Evolutionary conservation across 345 rosid genomes (phyloP).

Genomic region (Turritis glabra): DNA sequence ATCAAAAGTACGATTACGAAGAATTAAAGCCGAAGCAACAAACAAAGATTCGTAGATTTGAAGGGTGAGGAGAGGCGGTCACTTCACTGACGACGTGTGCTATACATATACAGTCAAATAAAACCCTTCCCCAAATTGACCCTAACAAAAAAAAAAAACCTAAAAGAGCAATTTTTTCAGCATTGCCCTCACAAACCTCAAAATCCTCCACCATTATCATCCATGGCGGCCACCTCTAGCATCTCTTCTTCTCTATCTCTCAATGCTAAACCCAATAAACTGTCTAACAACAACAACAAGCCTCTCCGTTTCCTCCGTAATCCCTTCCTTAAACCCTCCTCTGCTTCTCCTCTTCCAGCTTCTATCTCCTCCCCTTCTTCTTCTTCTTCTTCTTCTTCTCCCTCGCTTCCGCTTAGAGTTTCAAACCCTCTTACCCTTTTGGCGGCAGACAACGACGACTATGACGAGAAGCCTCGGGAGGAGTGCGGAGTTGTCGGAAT

Average conservation of each 20-base stretch:
- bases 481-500: constrained; percentile 95
- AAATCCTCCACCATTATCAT: constrained; percentile 1
- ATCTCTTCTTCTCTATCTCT: constrained; percentile 41
- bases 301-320: constrained; percentile 38
- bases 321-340: constrained; percentile 44
- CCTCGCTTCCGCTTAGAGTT: constrained; percentile 27
- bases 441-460: constrained; percentile 36
- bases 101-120: constrained; percentile 17
- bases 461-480: constrained; percentile 77
- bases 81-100: constrained; percentile 22
- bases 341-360: constrained; percentile 21
- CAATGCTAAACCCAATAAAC: constrained; percentile 34
- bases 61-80: constrained; percentile 30
- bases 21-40: constrained; percentile 1
- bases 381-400: constrained; percentile 21
- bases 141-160: background rate
- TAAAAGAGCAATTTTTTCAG: constrained; percentile 14
- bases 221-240: constrained; percentile 51
- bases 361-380: constrained; percentile 8
- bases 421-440: constrained; percentile 45
- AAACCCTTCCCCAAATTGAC: constrained; percentile 17
- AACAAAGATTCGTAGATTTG: constrained; percentile 8
- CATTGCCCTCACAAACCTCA: constrained; percentile 16
- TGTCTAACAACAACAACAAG: constrained; percentile 17
- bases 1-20: background rate